Evolutionary conservation across 208 protist genomes (phyloP), one percentile per base, ranked within the genome.

Genomic region (Porcisia deanei): DNA sequence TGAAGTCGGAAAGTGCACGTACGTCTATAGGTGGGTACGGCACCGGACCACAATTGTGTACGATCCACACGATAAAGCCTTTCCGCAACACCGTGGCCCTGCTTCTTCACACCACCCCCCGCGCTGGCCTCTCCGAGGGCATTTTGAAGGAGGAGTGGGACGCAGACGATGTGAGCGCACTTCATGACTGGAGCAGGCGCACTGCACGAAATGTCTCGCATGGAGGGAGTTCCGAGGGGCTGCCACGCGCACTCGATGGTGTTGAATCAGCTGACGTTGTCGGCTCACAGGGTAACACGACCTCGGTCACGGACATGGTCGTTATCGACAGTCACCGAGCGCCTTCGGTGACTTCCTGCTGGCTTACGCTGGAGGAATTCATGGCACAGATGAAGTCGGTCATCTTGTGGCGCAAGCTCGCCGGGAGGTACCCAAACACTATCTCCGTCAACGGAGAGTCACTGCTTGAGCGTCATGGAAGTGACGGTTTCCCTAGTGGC

Each of bases 301-400:
- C 61, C 1, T 41, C 61, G 20, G 25, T 67, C 18, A 67, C 61
- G 41, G 65, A 70, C 54, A 72, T 77, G 75, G 52, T 84, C 57
- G 34, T 74, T 57, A 41, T 79, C 41, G 79, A 82, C 66, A 59
- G 55, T 59, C 52, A 41, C 6, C 47, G 68, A 49, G 71, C 60
- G n/a, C 30, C 72, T 2, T 80, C 85, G 8, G 68, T 88, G 20
- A 73, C 71, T 20, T 68, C 74, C 41, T 83, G 70, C 54, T 97
- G 93, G 93, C 77, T 94, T 12, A 97, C 91, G 3, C 67, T 95
- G 66, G 89, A 94, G 76, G 93, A 95, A 69, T 85, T 97, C 25
- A 74, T 81, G 60, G 73, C 83, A 1, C 54, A 74, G 22, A 73
- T 97, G 70, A 83, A 92, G 25, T 57, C 73, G 55, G 58, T 97